These are phyloP conservation scores for Silybum marianum DNA, from an alignment of 129 eudicot species.

Conservation along the genomic window DNA sequence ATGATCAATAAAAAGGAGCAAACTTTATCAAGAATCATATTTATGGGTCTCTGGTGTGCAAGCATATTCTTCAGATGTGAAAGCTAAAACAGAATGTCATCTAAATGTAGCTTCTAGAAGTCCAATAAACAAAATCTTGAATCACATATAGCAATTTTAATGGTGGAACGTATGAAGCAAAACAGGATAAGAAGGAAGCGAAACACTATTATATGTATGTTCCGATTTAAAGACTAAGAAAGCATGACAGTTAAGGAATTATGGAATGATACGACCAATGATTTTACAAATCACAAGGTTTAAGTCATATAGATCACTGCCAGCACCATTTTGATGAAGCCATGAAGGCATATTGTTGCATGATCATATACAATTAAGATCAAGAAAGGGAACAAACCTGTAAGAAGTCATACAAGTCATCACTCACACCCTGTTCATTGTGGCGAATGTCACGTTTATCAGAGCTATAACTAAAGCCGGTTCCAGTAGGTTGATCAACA, in stretches of 20 bases:
- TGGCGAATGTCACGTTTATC: constrained; percentile 78
- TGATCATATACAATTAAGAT: not conserved
- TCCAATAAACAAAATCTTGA: not conserved
- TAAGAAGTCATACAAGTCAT: constrained; percentile 85
- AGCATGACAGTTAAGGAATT: not conserved
- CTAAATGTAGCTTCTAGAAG: not conserved
- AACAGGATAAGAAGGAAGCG: not conserved
- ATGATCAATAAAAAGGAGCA: not conserved
- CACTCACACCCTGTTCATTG: constrained; percentile 70
- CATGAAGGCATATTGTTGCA: constrained; percentile 11
- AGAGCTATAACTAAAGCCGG: constrained; percentile 87
- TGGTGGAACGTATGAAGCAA: not conserved
- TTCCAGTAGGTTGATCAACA: constrained; percentile 92
- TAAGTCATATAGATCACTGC: not conserved
- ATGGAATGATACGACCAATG: not conserved
- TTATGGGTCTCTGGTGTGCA: not conserved
- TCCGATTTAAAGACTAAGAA: not conserved
- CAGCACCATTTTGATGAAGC: not conserved
- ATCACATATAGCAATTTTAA: not conserved
- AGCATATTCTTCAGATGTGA: not conserved
- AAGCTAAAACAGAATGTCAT: not conserved
- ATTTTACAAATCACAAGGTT: not conserved
- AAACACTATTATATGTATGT: not conserved
- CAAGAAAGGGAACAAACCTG: constrained; percentile 53
- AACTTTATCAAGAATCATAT: not conserved